Percentiles rank a stretch among this genome's conserved stretches.
phyloP scores from a whole-genome alignment of 169 alveolate species.

The Perkinsus chesapeaki region DNA sequence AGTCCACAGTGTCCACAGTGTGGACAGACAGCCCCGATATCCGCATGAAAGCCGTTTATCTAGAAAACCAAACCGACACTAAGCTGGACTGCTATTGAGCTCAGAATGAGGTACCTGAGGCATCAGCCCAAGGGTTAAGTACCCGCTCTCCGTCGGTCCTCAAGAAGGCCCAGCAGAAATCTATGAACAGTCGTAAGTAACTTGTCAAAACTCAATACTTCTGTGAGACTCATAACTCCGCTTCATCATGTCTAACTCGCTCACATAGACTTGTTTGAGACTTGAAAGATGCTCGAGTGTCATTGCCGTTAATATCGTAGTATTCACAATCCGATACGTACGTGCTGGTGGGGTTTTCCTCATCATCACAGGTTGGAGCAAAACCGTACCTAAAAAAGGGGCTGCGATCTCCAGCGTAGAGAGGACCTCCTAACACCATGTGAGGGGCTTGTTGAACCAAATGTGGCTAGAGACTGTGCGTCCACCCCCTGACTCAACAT shows the following conservation, averaged over 20 bases:
- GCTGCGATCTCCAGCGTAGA: neutral
- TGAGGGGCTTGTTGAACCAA: neutral
- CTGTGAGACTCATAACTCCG: neutral
- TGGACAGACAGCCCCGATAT: no score
- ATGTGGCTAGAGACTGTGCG: neutral
- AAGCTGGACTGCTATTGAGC: no score
- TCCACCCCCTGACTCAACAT: neutral
- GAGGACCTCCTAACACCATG: neutral
- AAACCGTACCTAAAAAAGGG: neutral
- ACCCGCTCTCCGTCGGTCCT: no score
- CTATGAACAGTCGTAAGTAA: no score
- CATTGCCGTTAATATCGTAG: neutral
- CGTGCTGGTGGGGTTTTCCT: neutral
- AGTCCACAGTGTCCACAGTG: no score
- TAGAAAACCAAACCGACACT: no score
- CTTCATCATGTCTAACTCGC: neutral
- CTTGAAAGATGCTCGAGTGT: neutral
- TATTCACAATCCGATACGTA: neutral
- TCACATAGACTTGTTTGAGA: neutral
- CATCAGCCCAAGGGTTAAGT: no score
- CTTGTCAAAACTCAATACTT: no score
- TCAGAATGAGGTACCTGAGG: no score
- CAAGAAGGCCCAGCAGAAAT: no score
- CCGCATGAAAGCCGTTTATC: no score
- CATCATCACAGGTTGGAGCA: neutral